Conservation (phyloP, 176 grass and related monocot genomes). For the Triticum timopheevii region DNA sequence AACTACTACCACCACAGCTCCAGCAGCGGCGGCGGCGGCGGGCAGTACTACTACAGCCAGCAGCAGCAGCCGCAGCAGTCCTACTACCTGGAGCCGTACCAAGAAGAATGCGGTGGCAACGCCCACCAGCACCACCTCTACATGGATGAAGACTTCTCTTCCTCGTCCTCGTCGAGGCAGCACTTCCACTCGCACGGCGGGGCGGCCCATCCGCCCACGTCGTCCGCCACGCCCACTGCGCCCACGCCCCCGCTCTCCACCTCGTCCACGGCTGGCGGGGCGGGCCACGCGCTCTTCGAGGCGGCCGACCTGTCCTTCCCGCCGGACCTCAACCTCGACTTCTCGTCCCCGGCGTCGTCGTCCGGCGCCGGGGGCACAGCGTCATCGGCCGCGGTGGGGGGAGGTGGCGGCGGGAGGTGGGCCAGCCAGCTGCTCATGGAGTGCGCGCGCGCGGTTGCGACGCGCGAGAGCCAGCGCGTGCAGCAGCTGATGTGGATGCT, state of each 20-base stretch:
- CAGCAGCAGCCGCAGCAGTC: constrained; percentile 26
- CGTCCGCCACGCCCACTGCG: constrained; percentile 44
- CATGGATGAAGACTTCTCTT: constrained; percentile 99
- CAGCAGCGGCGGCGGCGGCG: constrained; percentile 25
- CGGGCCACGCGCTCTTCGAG: constrained; percentile 68
- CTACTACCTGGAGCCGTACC: constrained; percentile 65
- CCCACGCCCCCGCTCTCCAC: constrained; percentile 66
- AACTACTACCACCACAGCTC: constrained; percentile 58
- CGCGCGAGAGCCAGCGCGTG: constrained; percentile 79
- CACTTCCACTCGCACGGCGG: constrained; percentile 53
- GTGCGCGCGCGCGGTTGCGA: constrained; percentile 71
- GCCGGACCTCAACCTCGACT: constrained; percentile 92
- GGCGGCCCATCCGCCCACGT: constrained; percentile 44
- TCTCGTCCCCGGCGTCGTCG: constrained; percentile 85
- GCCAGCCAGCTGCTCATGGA: constrained; percentile 74
- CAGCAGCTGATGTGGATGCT: constrained; percentile 99
- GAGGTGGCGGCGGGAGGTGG: constrained; percentile 45
- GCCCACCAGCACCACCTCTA: constrained; percentile 48
- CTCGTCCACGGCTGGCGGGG: constrained; percentile 52
- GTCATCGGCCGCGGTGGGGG: constrained; percentile 26
- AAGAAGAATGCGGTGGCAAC: constrained; percentile 97
- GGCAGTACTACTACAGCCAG: constrained; percentile 54
- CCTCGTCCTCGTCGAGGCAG: constrained; percentile 88
- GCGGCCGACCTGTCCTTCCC: constrained; percentile 77
- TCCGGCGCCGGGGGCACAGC: constrained; percentile 40